These are phyloP conservation scores for Orbilia blumenaviensis DNA, from an alignment of 2,329 filamentous ascomycete species.

Conservation along the genomic window DNA sequence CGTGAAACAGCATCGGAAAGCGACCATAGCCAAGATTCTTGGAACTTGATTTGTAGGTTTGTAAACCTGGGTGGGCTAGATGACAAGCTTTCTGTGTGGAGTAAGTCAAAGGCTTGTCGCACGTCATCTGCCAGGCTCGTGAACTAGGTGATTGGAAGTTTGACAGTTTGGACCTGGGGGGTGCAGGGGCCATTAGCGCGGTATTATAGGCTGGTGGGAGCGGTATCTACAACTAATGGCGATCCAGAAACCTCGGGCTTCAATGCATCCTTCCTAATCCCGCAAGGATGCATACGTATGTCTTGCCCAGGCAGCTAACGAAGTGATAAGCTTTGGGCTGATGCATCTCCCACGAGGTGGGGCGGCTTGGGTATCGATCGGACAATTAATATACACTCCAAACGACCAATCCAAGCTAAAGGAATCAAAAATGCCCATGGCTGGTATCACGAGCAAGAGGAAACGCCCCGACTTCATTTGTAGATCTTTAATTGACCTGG, in stretches of 20 bases:
- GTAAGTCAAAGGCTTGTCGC: slow-evolving; percentile 31
- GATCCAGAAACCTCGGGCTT: slow-evolving; percentile 32
- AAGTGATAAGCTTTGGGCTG: slow-evolving; percentile 41
- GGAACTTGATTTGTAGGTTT: slow-evolving; percentile 32
- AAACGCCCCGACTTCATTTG: not conserved
- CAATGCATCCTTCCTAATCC: slow-evolving; percentile 45
- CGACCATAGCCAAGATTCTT: slow-evolving; percentile 33
- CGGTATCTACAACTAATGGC: slow-evolving; percentile 2
- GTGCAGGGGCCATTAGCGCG: not conserved
- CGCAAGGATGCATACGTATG: slow-evolving; percentile 33
- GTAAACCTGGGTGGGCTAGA: slow-evolving; percentile 28
- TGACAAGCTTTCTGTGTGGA: slow-evolving; percentile 49
- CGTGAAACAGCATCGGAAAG: slow-evolving; percentile 36
- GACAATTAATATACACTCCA: slow-evolving; percentile 10
- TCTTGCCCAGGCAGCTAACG: slow-evolving; percentile 50
- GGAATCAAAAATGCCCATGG: not conserved
- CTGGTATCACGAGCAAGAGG: not conserved
- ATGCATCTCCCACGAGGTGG: not conserved
- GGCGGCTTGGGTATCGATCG: slow-evolving; percentile 12
- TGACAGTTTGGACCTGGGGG: not conserved
- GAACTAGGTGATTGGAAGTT: slow-evolving; percentile 10
- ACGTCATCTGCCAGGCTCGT: slow-evolving; percentile 37
- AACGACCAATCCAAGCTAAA: not conserved
- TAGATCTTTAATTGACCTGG: slow-evolving; percentile 16
- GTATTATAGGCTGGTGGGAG: slow-evolving; percentile 8